phyloP scores from a whole-genome alignment of 768 basidiomycete genomes.

The Auriscalpium microsporum region DNA sequence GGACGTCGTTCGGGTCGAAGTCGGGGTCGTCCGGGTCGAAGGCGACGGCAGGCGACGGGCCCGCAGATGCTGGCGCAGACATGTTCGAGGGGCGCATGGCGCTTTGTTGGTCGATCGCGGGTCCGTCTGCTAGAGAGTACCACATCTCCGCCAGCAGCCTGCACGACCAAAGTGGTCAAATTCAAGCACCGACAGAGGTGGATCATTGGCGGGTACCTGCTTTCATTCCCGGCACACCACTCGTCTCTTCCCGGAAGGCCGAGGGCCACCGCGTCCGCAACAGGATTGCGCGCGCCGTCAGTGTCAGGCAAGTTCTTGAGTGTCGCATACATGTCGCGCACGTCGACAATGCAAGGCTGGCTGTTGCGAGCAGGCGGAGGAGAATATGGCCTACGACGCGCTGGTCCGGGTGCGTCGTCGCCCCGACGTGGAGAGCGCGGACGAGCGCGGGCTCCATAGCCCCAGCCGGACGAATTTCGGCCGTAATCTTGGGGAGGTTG shows the following conservation, averaged over 20 bases:
- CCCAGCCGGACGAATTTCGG: background rate
- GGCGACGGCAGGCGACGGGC: background rate
- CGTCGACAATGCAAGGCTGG: slow-evolving; percentile 5
- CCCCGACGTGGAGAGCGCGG: slow-evolving; percentile 11
- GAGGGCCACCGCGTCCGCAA: slow-evolving; percentile 3
- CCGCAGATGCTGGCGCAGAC: background rate
- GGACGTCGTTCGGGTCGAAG: slow-evolving; percentile 10
- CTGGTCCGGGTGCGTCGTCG: background rate
- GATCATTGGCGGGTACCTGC: no score
- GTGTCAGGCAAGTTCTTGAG: background rate
- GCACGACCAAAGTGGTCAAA: background rate
- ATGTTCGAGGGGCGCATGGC: background rate
- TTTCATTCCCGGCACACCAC: slow-evolving; percentile 16
- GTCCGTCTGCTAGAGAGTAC: slow-evolving; percentile 9
- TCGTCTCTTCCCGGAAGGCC: slow-evolving; percentile 3
- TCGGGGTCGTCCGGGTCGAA: background rate
- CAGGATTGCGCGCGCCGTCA: slow-evolving; percentile 1
- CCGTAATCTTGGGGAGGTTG: background rate
- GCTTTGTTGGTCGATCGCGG: slow-evolving; percentile 10
- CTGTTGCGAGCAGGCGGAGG: background rate
- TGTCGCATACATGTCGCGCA: slow-evolving; percentile 10
- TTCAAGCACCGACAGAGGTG: no score
- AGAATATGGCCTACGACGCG: background rate
- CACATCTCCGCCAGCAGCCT: slow-evolving; percentile 15
- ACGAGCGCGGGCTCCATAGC: slow-evolving; percentile 2